Percentiles rank a stretch among this genome's conserved stretches.
Evolutionary conservation across 805 yeast genomes (phyloP).

Genomic region (Ogataea neopini): DNA sequence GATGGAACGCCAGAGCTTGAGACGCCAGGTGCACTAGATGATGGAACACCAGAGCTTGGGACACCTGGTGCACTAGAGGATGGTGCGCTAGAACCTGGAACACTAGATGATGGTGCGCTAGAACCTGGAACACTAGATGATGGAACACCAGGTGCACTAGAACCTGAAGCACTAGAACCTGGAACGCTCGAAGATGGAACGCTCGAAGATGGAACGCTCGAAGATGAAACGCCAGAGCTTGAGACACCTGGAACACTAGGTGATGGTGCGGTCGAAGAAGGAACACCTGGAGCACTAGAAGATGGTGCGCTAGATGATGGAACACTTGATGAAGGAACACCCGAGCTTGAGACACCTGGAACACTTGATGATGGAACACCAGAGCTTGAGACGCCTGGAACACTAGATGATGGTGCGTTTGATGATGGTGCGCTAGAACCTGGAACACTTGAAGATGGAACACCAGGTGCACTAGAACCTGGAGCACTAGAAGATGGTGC

Average conservation of each 20-base stretch:
- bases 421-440: too few relatives aligned
- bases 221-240: too few relatives aligned
- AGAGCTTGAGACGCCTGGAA: background rate
- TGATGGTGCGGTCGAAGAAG: background rate
- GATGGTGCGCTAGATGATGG: background rate
- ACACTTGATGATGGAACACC: background rate
- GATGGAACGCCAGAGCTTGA: conserved; percentile 2
- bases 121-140: background rate
- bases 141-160: background rate
- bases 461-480: too few relatives aligned
- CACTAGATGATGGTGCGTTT: background rate
- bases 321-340: background rate
- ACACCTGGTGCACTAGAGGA: background rate
- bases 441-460: background rate
- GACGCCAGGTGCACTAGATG: background rate
- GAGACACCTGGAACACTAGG: too few relatives aligned
- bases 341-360: background rate
- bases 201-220: background rate
- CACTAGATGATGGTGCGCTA: too few relatives aligned
- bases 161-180: background rate
- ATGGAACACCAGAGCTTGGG: background rate
- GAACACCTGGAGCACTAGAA: background rate
- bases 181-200: conserved; percentile 2
- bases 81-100: background rate
- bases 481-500: background rate